Percentiles rank a stretch among this genome's conserved stretches.
These are phyloP conservation scores for Mycena pura DNA, from an alignment of 768 basidiomycete species.

Conservation along the genomic window DNA sequence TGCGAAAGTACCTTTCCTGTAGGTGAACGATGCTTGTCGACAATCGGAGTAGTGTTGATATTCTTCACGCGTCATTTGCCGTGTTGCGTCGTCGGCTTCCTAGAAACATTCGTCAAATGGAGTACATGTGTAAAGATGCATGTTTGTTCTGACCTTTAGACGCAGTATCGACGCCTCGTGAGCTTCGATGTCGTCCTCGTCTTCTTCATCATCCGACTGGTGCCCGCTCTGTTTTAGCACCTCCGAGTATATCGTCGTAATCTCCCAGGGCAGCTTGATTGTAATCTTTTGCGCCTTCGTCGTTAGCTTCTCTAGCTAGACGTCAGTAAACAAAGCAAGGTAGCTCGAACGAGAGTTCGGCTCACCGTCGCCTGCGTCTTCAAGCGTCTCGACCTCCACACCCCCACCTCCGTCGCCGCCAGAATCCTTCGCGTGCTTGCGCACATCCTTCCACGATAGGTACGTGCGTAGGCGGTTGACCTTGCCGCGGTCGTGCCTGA, in stretches of 20 bases:
- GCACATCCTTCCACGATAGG: slow-evolving; percentile 96
- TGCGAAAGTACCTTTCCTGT: slow-evolving; percentile 81
- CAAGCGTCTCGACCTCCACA: slow-evolving; percentile 82
- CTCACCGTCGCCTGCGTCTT: slow-evolving; percentile 83
- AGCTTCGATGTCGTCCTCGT: slow-evolving; percentile 95
- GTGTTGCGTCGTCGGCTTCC: slow-evolving; percentile 95
- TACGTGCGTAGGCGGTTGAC: slow-evolving; percentile 93
- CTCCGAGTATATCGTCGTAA: slow-evolving; percentile 90
- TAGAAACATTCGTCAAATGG: slow-evolving; percentile 36
- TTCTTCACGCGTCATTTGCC: slow-evolving; percentile 95
- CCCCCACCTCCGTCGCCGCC: slow-evolving; percentile 82
- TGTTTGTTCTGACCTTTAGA: slow-evolving; percentile 59
- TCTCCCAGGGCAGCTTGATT: slow-evolving; percentile 96
- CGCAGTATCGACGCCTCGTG: slow-evolving; percentile 93
- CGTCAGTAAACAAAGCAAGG: not conserved
- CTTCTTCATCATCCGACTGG: slow-evolving; percentile 93
- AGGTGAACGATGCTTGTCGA: slow-evolving; percentile 95
- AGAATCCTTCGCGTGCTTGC: slow-evolving; percentile 92
- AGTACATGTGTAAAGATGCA: not conserved
- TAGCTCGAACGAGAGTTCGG: not conserved
- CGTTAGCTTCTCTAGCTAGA: slow-evolving; percentile 68
- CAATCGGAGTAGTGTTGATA: slow-evolving; percentile 98
- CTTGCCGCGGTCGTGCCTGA: slow-evolving; percentile 92
- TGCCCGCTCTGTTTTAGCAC: slow-evolving; percentile 76
- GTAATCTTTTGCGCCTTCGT: slow-evolving; percentile 92